Percentiles rank a stretch among this genome's conserved stretches.
These are phyloP conservation scores for Piloderma croceum DNA, from an alignment of 768 basidiomycete species.

Conservation along the genomic window DNA sequence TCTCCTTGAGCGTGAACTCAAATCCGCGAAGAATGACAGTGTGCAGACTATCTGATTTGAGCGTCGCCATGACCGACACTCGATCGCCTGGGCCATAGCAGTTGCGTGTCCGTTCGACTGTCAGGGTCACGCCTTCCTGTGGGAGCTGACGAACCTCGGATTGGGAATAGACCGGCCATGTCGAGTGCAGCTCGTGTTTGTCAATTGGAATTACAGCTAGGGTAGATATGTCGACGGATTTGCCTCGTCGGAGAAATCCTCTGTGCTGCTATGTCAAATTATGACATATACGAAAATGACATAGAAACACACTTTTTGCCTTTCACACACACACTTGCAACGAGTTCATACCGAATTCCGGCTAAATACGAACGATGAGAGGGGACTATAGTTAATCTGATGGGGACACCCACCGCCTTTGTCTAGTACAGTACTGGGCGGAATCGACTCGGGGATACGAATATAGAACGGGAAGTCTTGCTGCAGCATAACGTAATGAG, in stretches of 20 bases:
- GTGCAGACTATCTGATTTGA: slow-evolving; percentile 65
- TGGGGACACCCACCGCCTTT: slow-evolving; percentile 48
- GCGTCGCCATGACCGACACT: slow-evolving; percentile 61
- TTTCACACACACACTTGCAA: slow-evolving; percentile 80
- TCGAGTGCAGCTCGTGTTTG: slow-evolving; percentile 90
- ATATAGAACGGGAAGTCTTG: slow-evolving; percentile 88
- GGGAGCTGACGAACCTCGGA: slow-evolving; percentile 61
- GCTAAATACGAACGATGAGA: slow-evolving; percentile 32
- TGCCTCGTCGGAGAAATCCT: slow-evolving; percentile 77
- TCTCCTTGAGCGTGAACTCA: slow-evolving; percentile 75
- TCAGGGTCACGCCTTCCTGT: slow-evolving; percentile 68
- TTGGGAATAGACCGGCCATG: slow-evolving; percentile 88
- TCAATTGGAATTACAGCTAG: slow-evolving; percentile 74
- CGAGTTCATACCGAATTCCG: slow-evolving; percentile 85
- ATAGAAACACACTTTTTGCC: slow-evolving; percentile 64
- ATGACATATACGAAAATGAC: background rate
- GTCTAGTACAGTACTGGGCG: slow-evolving; percentile 78
- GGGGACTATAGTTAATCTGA: background rate
- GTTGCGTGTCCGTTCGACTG: slow-evolving; percentile 66
- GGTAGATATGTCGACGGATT: slow-evolving; percentile 61
- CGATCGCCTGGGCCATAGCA: slow-evolving; percentile 88
- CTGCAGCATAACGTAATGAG: slow-evolving; percentile 30
- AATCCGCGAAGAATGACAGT: slow-evolving; percentile 77
- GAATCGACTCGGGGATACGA: slow-evolving; percentile 88
- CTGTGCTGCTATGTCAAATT: slow-evolving; percentile 29